Evolutionary conservation across 2,329 filamentous ascomycete species (phyloP), one percentile per base, ranked within the genome.

Genomic region (Apiospora kogelbergensis): DNA sequence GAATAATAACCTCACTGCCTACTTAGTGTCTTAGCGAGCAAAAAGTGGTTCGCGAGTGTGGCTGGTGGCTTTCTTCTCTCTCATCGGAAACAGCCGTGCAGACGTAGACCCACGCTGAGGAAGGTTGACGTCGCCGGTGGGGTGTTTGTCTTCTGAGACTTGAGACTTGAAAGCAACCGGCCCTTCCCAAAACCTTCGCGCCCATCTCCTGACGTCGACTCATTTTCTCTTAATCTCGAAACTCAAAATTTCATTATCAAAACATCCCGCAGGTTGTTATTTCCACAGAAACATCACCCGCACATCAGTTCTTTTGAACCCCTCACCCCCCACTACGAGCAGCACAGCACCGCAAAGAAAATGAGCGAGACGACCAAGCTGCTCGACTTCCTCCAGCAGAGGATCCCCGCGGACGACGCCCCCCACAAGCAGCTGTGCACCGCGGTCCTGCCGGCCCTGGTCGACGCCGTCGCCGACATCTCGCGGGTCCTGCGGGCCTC

Each of bases 371-470:
- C 20, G n/a, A 66, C 65, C 44, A 66, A 42, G 41, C 48, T 68
- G 30, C 22, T 26, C 48, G 66, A 64, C 41, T 68, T 70, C 37
- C 74, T 80, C 45, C 53, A 71, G 10, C 68, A 73, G 41, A 68
- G 76, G 3, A 70, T 80, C 1, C 73, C 76, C 0, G 72, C 76
- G 0, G 68, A 73, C 26, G 68, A 73, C 26, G 68, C 72, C 2
- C 69, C 41, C 0, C 75, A 77, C 67, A 69, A 74, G n/a, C 74
- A 76, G 1, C 81, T 88, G 0, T 74, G 80, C 41, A 75, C 73
- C 1, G 84, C 83, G 0, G 82, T 89, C 5, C 76, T 89, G 3
- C 87, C 87, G 0, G 75, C 79, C 0, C 80, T 89, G 0, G 78
- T 89, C 46, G 73, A 77, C 37, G 78, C 81, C 71, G 78, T 89